Percentiles rank a stretch among this genome's conserved stretches.
phyloP scores from a whole-genome alignment of 441 rosid species.

The Erodium moschatum region DNA sequence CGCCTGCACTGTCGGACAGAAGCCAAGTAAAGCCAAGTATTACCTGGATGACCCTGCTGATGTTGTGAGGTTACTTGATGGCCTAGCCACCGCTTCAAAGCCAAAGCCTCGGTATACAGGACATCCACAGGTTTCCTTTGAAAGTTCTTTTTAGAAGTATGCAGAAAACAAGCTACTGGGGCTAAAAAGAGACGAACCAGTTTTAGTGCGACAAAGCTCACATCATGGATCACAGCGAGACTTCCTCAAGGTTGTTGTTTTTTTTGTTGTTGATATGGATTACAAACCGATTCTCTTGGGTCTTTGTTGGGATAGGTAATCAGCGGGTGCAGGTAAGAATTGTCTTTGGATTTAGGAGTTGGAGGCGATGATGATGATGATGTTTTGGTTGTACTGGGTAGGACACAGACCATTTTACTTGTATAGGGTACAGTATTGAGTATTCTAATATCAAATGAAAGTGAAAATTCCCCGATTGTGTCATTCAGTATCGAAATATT shows the following conservation, averaged over 20 bases:
- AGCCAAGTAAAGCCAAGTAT: constrained; percentile 56
- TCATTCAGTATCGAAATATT: too few relatives aligned
- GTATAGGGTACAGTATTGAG: neutral
- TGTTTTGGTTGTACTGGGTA: too few relatives aligned
- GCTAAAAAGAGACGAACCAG: too few relatives aligned
- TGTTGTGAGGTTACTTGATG: constrained; percentile 42
- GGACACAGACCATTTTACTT: neutral
- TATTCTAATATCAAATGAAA: neutral
- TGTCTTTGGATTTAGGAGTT: neutral
- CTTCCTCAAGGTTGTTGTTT: neutral
- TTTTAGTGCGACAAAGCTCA: too few relatives aligned
- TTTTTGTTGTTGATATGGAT: neutral
- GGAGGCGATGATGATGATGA: neutral
- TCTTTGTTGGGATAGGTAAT: neutral
- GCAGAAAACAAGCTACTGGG: too few relatives aligned
- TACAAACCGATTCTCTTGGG: neutral
- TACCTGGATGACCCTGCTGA: constrained; percentile 40
- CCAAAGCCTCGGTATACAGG: constrained; percentile 31
- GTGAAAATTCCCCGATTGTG: neutral
- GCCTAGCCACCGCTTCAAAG: constrained; percentile 36
- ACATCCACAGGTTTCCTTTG: constrained; percentile 37
- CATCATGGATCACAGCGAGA: neutral
- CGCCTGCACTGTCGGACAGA: constrained; percentile 38
- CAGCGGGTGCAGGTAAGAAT: neutral
- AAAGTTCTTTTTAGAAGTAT: constrained; percentile 22